Percentiles rank a stretch among this genome's conserved stretches.
These are phyloP conservation scores for Calonectria ilicicola DNA, from an alignment of 2,329 filamentous ascomycete species.

Conservation along the genomic window DNA sequence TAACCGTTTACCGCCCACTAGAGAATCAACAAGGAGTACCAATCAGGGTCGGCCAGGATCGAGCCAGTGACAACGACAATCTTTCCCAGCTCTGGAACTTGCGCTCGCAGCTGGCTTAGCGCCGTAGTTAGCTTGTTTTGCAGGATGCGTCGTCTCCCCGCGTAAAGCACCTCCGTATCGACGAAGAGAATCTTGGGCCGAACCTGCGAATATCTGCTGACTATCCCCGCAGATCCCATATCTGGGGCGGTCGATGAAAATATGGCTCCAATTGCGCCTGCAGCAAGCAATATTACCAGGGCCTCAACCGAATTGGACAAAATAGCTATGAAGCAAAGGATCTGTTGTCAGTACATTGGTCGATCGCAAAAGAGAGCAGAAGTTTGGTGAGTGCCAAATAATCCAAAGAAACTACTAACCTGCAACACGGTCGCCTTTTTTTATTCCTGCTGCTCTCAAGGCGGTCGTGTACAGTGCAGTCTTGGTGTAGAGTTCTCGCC, in stretches of 20 bases:
- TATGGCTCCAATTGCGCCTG: background rate
- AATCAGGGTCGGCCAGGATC: background rate
- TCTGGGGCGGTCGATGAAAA: background rate
- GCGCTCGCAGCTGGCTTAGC: background rate
- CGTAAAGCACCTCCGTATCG: background rate
- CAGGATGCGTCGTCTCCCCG: background rate
- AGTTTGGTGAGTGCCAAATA: background rate
- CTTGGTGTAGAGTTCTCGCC: background rate
- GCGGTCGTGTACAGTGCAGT: background rate
- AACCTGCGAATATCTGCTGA: background rate
- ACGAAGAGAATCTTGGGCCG: background rate
- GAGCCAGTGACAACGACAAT: background rate
- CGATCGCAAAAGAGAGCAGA: no score
- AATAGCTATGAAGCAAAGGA: background rate
- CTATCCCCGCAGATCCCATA: background rate
- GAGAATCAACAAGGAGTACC: background rate
- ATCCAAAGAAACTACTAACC: background rate
- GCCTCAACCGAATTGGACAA: background rate
- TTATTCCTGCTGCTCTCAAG: background rate
- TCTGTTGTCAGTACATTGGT: background rate
- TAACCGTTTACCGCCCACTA: no score
- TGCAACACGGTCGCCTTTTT: background rate
- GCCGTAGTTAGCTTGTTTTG: background rate
- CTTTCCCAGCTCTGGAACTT: background rate
- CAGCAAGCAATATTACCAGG: background rate